phyloP scores from a whole-genome alignment of 495 filamentous ascomycete species.

The Friedmanniomyces endolithicus region DNA sequence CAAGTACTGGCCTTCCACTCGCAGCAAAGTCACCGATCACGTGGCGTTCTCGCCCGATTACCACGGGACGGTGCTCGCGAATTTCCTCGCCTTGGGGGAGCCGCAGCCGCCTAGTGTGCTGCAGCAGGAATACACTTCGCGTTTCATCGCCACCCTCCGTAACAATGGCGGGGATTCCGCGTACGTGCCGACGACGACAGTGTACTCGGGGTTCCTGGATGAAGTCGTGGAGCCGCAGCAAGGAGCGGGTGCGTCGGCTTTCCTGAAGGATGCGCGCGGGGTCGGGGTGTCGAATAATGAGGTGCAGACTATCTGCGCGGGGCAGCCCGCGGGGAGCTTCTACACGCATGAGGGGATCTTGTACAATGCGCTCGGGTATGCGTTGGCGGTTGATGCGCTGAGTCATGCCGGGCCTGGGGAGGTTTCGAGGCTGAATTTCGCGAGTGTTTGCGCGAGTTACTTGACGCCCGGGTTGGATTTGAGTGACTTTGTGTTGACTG shows the following conservation, averaged over 20 bases:
- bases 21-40: conserved; percentile 29
- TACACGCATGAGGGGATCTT: conserved; percentile 37
- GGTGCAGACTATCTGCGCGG: conserved; percentile 31
- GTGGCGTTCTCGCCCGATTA: conserved; percentile 38
- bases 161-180: conserved; percentile 35
- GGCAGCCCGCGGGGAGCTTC: conserved; percentile 29
- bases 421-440: conserved; percentile 24
- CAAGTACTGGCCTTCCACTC: conserved; percentile 42
- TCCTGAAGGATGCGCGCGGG: conserved; percentile 25
- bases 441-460: conserved; percentile 24
- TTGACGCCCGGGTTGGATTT: conserved; percentile 28
- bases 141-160: conserved; percentile 32
- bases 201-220: conserved; percentile 35
- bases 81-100: conserved; percentile 18
- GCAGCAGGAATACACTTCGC: conserved; percentile 35
- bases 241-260: conserved; percentile 35
- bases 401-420: conserved; percentile 31
- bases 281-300: conserved; percentile 39
- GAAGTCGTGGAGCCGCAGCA: conserved; percentile 36
- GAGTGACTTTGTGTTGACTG: conserved; percentile 31
- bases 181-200: conserved; percentile 40
- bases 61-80: conserved; percentile 32
- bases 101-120: conserved; percentile 29
- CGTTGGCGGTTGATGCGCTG: conserved; percentile 35
- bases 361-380: conserved; percentile 35